Conservation (phyloP, 192 early-diverging fungal species). For the Radiomyces spectabilis region DNA sequence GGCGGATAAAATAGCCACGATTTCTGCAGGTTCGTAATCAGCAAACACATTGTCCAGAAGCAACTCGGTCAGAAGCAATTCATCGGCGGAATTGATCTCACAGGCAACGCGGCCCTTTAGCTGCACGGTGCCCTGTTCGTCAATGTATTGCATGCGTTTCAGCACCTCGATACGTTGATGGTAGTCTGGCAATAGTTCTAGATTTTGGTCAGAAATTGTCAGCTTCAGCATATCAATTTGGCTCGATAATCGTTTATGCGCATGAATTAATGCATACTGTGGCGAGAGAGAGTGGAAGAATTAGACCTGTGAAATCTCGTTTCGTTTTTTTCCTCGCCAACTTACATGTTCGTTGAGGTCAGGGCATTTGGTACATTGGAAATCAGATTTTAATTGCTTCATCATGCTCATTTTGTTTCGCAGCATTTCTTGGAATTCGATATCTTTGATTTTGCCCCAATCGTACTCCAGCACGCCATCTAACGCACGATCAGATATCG, state of each 20-base stretch:
- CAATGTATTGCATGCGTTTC: slow-evolving; percentile 72
- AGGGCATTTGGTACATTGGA: slow-evolving; percentile 69
- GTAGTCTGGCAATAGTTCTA: slow-evolving; percentile 91
- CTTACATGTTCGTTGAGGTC: slow-evolving; percentile 72
- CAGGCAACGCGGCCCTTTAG: slow-evolving; percentile 95
- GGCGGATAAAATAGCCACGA: slow-evolving; percentile 84
- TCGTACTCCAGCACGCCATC: slow-evolving; percentile 58
- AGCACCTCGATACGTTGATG: slow-evolving; percentile 82
- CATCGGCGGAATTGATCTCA: slow-evolving; percentile 96
- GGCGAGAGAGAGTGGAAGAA: neutral
- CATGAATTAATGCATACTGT: slow-evolving; percentile 44
- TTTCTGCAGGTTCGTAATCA: slow-evolving; percentile 86
- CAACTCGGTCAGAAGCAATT: slow-evolving; percentile 88
- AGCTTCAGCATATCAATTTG: slow-evolving; percentile 70
- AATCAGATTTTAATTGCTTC: slow-evolving; percentile 32
- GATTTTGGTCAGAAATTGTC: slow-evolving; percentile 85
- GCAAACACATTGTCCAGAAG: slow-evolving; percentile 90
- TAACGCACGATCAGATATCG: too few relatives aligned
- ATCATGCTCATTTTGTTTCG: slow-evolving; percentile 52
- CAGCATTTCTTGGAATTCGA: slow-evolving; percentile 78
- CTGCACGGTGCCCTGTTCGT: slow-evolving; percentile 78
- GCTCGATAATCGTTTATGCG: slow-evolving; percentile 51
- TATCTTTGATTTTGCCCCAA: slow-evolving; percentile 78
- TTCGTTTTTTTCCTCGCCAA: neutral
- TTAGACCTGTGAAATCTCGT: neutral